Percentiles rank a stretch among this genome's conserved stretches.
Evolutionary conservation across 768 basidiomycete species (phyloP).

Genomic region (Tephrocybe sp.): DNA sequence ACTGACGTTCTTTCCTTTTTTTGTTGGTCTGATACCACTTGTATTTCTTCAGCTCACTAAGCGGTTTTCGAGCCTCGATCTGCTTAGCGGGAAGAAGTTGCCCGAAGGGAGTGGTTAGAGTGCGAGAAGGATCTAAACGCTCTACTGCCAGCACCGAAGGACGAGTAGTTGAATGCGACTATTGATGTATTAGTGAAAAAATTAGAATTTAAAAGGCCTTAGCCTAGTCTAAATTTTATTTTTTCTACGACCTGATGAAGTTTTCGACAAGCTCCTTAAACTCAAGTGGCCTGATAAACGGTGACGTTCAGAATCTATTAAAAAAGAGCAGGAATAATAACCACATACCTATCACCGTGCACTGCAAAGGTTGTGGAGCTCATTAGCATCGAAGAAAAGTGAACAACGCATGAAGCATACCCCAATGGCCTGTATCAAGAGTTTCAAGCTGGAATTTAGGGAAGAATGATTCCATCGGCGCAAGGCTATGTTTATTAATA

Average conservation of each 20-base stretch:
- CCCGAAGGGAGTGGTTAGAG: constrained; percentile 1
- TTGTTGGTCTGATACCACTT: no score
- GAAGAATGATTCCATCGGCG: constrained; percentile 62
- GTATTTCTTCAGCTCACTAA: not conserved
- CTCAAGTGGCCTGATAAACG: constrained; percentile 35
- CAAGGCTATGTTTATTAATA: constrained; percentile 70
- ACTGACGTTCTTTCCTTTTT: not conserved
- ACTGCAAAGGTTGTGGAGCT: constrained; percentile 34
- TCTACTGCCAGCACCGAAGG: not conserved
- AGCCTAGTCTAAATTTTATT: not conserved
- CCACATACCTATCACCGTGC: constrained; percentile 60
- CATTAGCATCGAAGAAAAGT: not conserved
- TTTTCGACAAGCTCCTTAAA: constrained; percentile 35
- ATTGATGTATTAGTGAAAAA: no score
- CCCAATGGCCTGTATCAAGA: constrained; percentile 81
- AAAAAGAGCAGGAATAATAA: not conserved
- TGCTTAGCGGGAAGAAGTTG: not conserved
- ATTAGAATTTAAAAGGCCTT: no score
- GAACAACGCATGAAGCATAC: constrained; percentile 27
- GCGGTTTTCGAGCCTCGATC: constrained; percentile 1
- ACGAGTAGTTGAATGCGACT: not conserved
- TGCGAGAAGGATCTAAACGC: not conserved
- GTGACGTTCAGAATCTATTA: not conserved
- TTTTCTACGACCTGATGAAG: constrained; percentile 16
- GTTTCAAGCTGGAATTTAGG: constrained; percentile 59